A percentile compares a stretch with the other conserved stretches of the same genome.
phyloP scores from a whole-genome alignment of 345 rosid genomes.

The Noccaea bulbosa region DNA sequence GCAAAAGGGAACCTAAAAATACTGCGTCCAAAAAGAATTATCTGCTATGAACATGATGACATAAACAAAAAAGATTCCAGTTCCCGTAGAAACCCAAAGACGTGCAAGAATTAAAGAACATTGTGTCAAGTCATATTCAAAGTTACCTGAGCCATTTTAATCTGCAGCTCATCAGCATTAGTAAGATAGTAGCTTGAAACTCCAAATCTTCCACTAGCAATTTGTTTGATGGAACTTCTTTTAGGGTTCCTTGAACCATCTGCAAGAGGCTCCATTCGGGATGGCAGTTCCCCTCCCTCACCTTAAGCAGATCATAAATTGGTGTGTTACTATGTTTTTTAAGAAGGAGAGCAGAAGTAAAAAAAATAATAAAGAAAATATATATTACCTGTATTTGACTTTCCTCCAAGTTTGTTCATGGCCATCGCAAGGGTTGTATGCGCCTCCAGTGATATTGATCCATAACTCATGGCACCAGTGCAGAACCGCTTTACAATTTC shows the following conservation, averaged over 20 bases:
- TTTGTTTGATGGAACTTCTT: slow-evolving; percentile 98
- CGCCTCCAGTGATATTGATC: slow-evolving; percentile 97
- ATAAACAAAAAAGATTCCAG: slow-evolving; percentile 54
- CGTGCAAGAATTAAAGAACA: slow-evolving; percentile 44
- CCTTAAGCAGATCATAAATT: slow-evolving; percentile 50
- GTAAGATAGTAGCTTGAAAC: slow-evolving; percentile 99
- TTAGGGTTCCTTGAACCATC: slow-evolving; percentile 92
- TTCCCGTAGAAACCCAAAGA: slow-evolving; percentile 50
- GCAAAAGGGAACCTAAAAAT: slow-evolving; percentile 43
- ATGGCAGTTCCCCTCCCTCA: slow-evolving; percentile 99
- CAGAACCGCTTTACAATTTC: slow-evolving; percentile 98
- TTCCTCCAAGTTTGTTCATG: slow-evolving; percentile 94
- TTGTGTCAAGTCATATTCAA: slow-evolving; percentile 7
- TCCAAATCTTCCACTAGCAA: slow-evolving; percentile 99
- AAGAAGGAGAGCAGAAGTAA: not conserved
- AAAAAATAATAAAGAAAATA: not conserved
- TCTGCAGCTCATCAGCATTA: slow-evolving; percentile 96
- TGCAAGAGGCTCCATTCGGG: slow-evolving; percentile 91
- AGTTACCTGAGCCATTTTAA: slow-evolving; percentile 99
- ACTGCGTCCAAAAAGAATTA: slow-evolving; percentile 61
- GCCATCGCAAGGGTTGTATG: slow-evolving; percentile 87
- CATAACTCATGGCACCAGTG: slow-evolving; percentile 99
- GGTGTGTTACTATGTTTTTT: slow-evolving; percentile 2
- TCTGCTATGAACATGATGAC: slow-evolving; percentile 44
- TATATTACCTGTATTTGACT: slow-evolving; percentile 87